Evolutionary conservation across 176 grass and related monocot genomes (phyloP), one percentile per base, ranked within the genome.

Genomic region (Dendrocalamus sinicus): DNA sequence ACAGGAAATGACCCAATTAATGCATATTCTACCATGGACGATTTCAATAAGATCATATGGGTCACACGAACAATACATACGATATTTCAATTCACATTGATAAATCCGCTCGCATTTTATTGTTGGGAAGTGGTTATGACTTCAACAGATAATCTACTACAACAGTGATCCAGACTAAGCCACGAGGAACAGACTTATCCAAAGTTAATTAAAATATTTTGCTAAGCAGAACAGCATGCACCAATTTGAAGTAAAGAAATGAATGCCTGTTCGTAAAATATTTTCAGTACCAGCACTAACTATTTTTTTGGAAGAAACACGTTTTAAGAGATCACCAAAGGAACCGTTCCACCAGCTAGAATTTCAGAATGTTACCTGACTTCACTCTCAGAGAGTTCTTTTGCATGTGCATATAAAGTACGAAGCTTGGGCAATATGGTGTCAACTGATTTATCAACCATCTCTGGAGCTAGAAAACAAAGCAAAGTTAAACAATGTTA

Each of bases 341-440:
- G 67, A 47, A 48, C n/a, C 9, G 12, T 80, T 28, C 22, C 8
- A 47, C 12, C 20, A 77, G 41, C 35, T 64, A 64, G 9, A 63
- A 60, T 5, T 57, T 67, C 19, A 30, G 60, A 47, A 54, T 47
- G 48, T 76, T 88, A 98, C 96, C 93, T 95, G 71, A 89, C 82
- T 94, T 98, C 96, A 91, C 14, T 92, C 61, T 95, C 96, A 73
- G 74, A 88, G 44, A 98, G 91, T 9, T 95, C 93, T 89, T 92
- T 98, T 15, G 93, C 96, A 57, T 74, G 83, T 65, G 50, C 28
- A 88, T 98, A 98, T 72, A 92, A 92, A 78, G 4, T 6, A 83
- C 90, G 89, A 57, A 98, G 96, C 81, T 79, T 95, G 64, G 37
- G 17, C 77, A 95, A 83, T 23, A 89, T 85, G 39, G 15, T 12